A percentile compares a stretch with the other conserved stretches of the same genome.
These are phyloP conservation scores for Plasmodium berghei DNA, from an alignment of 169 alveolate species.

Conservation along the genomic window DNA sequence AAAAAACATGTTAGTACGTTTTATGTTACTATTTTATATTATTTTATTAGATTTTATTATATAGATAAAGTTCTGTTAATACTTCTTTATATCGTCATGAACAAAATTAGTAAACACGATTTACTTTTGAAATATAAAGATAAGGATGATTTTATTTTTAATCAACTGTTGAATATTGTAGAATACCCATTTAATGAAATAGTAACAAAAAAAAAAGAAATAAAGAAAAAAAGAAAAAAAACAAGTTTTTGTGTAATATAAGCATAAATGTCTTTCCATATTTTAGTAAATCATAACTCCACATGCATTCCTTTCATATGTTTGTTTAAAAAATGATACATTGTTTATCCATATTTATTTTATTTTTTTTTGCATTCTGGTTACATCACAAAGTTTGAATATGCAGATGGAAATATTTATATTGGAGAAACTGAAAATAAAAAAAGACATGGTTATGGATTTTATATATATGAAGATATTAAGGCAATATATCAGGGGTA, in stretches of 20 bases:
- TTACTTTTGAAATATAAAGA: constrained; percentile 30
- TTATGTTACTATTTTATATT: no score
- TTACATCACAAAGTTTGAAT: constrained; percentile 39
- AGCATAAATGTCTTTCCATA: no score
- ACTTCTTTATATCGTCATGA: constrained; percentile 6
- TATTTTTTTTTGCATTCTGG: background rate
- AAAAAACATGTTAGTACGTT: no score
- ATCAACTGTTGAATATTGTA: constrained; percentile 19
- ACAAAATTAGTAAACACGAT: constrained; percentile 20
- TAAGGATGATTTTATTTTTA: constrained; percentile 48
- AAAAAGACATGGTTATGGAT: constrained; percentile 65
- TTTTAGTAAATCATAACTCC: no score
- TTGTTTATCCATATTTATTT: background rate
- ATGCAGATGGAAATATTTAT: constrained; percentile 64
- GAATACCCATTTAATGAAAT: constrained; percentile 45
- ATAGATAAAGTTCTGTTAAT: background rate
- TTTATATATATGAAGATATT: constrained; percentile 20
- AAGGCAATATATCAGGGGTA: constrained; percentile 58
- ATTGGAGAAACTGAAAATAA: constrained; percentile 32
- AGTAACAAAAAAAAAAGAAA: constrained; percentile 6
- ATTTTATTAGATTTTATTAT: background rate
- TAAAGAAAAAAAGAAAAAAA: background rate
- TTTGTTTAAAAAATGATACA: no score
- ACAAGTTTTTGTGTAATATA: background rate
- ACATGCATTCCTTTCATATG: no score